phyloP scores from a whole-genome alignment of 371 early-diverging fungal genomes.

The Actinomortierella ambigua region DNA sequence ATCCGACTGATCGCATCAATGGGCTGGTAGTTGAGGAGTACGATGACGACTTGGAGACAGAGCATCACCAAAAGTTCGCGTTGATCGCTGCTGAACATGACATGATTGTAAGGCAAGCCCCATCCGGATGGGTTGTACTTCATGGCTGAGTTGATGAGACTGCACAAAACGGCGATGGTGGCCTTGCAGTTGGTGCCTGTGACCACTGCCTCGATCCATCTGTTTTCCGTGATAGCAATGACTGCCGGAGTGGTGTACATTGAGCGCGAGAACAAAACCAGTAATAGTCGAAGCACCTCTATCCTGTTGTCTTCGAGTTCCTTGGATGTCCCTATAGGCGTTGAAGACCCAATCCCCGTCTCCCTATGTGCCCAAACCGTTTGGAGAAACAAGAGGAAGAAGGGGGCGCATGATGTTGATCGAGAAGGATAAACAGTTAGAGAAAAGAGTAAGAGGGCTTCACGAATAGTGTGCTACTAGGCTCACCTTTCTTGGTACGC shows the following conservation, averaged over 20 bases:
- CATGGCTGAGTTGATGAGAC: constrained; percentile 78
- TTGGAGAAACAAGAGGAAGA: not conserved
- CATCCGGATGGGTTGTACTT: constrained; percentile 86
- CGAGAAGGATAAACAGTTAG: not conserved
- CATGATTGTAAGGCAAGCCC: constrained; percentile 87
- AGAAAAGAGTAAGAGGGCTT: not conserved
- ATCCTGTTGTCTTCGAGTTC: constrained; percentile 72
- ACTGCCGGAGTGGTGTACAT: constrained; percentile 78
- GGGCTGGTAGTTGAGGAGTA: constrained; percentile 72
- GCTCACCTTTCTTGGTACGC: no score
- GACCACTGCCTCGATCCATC: constrained; percentile 59
- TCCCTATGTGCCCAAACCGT: constrained; percentile 53
- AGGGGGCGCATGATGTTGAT: not conserved
- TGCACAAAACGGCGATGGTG: constrained; percentile 79
- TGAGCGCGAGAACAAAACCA: constrained; percentile 75
- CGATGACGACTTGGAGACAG: constrained; percentile 69
- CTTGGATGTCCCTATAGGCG: constrained; percentile 69
- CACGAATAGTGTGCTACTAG: no score
- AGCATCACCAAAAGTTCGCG: constrained; percentile 74
- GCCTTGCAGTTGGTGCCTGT: constrained; percentile 74
- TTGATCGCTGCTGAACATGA: constrained; percentile 66
- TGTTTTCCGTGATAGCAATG: constrained; percentile 61
- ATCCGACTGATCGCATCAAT: constrained; percentile 13
- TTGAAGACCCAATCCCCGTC: constrained; percentile 72
- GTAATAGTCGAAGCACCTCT: constrained; percentile 77